Base-by-base conservation (phyloP, 2,329 filamentous ascomycete genomes). In the Penicillium digitatum region DNA sequence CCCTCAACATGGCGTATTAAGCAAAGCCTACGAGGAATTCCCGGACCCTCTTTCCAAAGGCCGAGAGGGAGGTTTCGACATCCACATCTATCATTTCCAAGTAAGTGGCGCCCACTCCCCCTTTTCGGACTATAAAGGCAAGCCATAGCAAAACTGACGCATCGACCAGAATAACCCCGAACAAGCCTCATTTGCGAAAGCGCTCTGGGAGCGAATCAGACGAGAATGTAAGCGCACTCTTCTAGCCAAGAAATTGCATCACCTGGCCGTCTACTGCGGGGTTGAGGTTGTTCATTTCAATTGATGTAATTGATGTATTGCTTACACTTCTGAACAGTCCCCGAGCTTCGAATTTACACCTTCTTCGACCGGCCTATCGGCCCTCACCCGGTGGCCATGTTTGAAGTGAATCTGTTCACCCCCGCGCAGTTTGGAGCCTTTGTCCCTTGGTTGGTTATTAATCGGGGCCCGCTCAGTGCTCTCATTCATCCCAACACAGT, bases 401-500 rank as follows among this genome's bases (percentile, higher is more conserved):
- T 96, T 66, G 92, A 96, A 74, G 90, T 96, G 43, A 95, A 95
- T 63, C 43, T 96, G 20, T 90, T 93, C 71, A 90, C 87, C 0
- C 92, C 91, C 0, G 86, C 84, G 3, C 89, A 96, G 71, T 96
- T 96, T 67, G 91, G 91, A 0, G 91, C 92, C 0, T 95, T 96
- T 66, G 76, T 96, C 37, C 82, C 89, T 0, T 96, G 91, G 91
- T 76, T 96, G 29, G 82, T 89, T 29, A 83, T 96, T 54, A 87
- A 92, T 73, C 81, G 91, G 5, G 91, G 91, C 0, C 89, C 89
- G 2, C 72, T 96, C 57, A 91, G 87, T 45, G 90, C 78, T 4
- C 76, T 96, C 20, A 72, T 96, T 1, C 92, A 96, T 71, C 90
- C 91, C 0, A 96, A 96, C 66, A 91, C 88, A 0, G 55, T 60